A percentile compares a stretch with the other conserved stretches of the same genome.
Evolutionary conservation across 2,329 filamentous ascomycete genomes (phyloP).

Genomic region (Trichophyton rubrum): DNA sequence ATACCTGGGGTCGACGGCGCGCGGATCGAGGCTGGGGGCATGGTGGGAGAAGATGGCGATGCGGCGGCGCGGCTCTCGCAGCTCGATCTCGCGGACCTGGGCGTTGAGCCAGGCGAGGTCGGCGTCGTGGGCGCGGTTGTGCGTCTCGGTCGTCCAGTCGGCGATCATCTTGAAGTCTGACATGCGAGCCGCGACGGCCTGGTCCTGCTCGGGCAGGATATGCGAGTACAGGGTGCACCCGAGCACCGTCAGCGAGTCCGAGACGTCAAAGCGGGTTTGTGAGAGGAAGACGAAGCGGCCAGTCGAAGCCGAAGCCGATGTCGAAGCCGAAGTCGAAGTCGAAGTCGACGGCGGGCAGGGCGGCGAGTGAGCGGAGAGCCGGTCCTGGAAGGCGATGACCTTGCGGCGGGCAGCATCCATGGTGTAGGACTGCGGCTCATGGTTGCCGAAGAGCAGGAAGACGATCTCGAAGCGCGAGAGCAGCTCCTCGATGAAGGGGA

Average conservation of each 20-base stretch:
- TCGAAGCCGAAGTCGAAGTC: too few species aligned
- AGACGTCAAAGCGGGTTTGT: slow-evolving; percentile 24
- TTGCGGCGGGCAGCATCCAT: slow-evolving; percentile 11
- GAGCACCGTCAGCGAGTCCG: slow-evolving; percentile 24
- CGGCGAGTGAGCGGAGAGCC: neutral
- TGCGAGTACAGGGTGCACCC: slow-evolving; percentile 40
- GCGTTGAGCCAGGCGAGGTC: slow-evolving; percentile 40
- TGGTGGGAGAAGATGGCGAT: slow-evolving; percentile 33
- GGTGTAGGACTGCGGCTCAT: slow-evolving; percentile 35
- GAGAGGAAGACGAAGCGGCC: slow-evolving; percentile 27
- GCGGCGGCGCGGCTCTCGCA: slow-evolving; percentile 17
- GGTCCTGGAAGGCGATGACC: slow-evolving; percentile 12
- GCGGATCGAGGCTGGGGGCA: slow-evolving; percentile 34
- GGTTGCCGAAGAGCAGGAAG: slow-evolving; percentile 42
- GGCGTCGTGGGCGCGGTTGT: slow-evolving; percentile 35
- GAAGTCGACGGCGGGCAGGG: too few species aligned
- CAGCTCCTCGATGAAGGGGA: slow-evolving; percentile 35
- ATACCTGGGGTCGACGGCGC: slow-evolving; percentile 17
- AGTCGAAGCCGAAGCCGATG: neutral
- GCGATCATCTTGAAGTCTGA: slow-evolving; percentile 42
- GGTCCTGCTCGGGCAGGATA: slow-evolving; percentile 25
- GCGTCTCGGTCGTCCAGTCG: slow-evolving; percentile 38
- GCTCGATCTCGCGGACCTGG: slow-evolving; percentile 20
- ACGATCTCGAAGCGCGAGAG: slow-evolving; percentile 35
- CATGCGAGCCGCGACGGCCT: slow-evolving; percentile 33